These are phyloP conservation scores for Fusarium albidum DNA, from an alignment of 2,329 filamentous ascomycete genomes.

Conservation along the genomic window DNA sequence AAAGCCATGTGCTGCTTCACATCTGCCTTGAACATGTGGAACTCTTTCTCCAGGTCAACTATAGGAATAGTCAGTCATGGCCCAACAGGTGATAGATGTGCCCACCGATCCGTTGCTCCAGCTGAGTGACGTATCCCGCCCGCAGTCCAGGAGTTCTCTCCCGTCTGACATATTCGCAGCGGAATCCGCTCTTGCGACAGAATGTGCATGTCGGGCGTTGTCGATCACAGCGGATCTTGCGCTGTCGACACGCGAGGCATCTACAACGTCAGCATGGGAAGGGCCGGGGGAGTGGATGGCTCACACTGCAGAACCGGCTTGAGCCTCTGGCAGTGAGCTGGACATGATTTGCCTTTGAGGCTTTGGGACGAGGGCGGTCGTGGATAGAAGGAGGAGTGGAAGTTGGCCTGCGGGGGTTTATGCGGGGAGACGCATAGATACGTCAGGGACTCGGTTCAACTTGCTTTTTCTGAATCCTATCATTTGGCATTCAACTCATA, in stretches of 20 bases:
- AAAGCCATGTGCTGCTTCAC: background rate
- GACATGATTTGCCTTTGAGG: background rate
- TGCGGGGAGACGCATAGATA: background rate
- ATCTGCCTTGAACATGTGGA: slow-evolving; percentile 2
- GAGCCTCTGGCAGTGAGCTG: background rate
- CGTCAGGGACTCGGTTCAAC: too few relatives aligned
- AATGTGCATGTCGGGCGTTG: slow-evolving; percentile 5
- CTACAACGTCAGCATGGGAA: too few relatives aligned
- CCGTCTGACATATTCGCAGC: slow-evolving; percentile 4
- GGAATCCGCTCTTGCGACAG: slow-evolving; percentile 7
- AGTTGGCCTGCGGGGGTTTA: background rate
- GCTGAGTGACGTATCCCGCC: slow-evolving; percentile 8
- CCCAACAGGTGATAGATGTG: background rate
- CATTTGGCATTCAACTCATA: too few relatives aligned
- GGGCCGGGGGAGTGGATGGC: background rate
- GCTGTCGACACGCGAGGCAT: background rate
- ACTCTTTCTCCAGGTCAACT: slow-evolving; percentile 8
- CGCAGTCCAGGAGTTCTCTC: slow-evolving; percentile 6
- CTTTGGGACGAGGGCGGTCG: too few relatives aligned
- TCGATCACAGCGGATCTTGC: slow-evolving; percentile 14
- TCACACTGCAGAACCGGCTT: background rate
- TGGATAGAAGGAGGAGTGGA: slow-evolving; percentile 1
- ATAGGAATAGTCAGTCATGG: too few relatives aligned
- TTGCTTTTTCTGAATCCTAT: too few relatives aligned
- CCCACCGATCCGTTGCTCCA: slow-evolving; percentile 13